A percentile compares a stretch with the other conserved stretches of the same genome.
Evolutionary conservation across 305 asterid genomes (phyloP).

Genomic region (Plantago lanceolata): DNA sequence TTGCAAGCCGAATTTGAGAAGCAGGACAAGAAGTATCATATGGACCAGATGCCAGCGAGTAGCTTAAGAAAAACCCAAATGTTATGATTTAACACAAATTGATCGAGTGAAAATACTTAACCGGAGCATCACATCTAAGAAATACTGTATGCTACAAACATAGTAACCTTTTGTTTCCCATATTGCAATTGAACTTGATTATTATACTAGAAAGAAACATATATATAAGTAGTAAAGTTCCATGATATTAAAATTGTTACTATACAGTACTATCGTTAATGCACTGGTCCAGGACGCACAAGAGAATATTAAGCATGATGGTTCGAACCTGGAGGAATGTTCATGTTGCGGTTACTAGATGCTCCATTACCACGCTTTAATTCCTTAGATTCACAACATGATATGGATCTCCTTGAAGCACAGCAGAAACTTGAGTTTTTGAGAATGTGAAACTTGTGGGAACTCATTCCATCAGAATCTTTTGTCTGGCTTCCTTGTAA

Average conservation of each 20-base stretch:
- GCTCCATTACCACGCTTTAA: constrained; percentile 51
- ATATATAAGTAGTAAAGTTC: too few relatives aligned
- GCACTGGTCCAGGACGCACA: neutral
- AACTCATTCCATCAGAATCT: constrained; percentile 45
- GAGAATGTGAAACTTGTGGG: constrained; percentile 75
- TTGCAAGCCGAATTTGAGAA: constrained; percentile 3
- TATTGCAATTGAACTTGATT: neutral
- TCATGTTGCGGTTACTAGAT: constrained; percentile 69
- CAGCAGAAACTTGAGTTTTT: constrained; percentile 81
- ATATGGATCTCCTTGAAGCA: constrained; percentile 59
- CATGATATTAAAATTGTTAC: neutral
- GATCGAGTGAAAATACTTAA: too few relatives aligned
- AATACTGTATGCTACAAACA: too few relatives aligned
- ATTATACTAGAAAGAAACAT: too few relatives aligned
- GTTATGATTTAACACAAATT: neutral
- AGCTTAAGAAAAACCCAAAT: neutral
- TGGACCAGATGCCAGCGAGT: neutral
- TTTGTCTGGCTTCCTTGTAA: constrained; percentile 38
- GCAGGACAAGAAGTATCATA: neutral
- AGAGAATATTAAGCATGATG: neutral
- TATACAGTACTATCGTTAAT: too few relatives aligned
- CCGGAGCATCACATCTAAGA: neutral
- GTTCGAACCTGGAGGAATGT: constrained; percentile 75
- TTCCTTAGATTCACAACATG: constrained; percentile 36
- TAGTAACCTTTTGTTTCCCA: neutral